These are phyloP conservation scores for Kodamaea kakaduensis DNA, from an alignment of 805 yeast species.

Conservation along the genomic window DNA sequence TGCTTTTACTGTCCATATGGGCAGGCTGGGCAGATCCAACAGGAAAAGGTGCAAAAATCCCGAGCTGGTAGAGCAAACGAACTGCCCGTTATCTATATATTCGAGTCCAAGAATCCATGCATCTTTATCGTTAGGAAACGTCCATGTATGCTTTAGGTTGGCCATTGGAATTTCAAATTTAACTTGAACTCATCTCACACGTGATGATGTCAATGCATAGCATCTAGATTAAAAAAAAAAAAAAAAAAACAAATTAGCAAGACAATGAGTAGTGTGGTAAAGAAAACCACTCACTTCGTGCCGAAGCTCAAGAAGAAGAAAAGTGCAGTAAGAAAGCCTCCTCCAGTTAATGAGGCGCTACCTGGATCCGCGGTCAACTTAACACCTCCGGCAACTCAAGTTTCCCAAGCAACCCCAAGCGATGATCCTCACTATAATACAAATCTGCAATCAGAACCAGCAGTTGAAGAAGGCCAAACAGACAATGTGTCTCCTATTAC, in stretches of 20 bases:
- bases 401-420: conserved; percentile 1
- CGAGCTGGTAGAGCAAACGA: conserved; percentile 45
- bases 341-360: neutral
- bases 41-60: conserved; percentile 45
- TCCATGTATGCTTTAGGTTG: conserved; percentile 16
- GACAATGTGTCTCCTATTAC: conserved; percentile 1
- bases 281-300: conserved; percentile 57
- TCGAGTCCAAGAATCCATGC: conserved; percentile 51
- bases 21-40: conserved; percentile 16
- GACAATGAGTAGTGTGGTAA: conserved; percentile 46
- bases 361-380: conserved; percentile 9
- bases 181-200: conserved; percentile 6
- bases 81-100: conserved; percentile 18
- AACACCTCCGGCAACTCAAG: conserved; percentile 18
- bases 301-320: conserved; percentile 46
- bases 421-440: no score
- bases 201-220: conserved; percentile 2
- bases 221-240: neutral
- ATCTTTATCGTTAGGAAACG: conserved; percentile 19
- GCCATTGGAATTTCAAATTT: conserved; percentile 15
- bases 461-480: neutral
- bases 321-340: conserved; percentile 5
- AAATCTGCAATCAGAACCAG: no score
- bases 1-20: conserved; percentile 23
- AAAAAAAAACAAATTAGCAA: neutral